A percentile compares a stretch with the other conserved stretches of the same genome.
Conservation (phyloP, 306 rosid genomes). For the Notholithocarpus densiflorus region DNA sequence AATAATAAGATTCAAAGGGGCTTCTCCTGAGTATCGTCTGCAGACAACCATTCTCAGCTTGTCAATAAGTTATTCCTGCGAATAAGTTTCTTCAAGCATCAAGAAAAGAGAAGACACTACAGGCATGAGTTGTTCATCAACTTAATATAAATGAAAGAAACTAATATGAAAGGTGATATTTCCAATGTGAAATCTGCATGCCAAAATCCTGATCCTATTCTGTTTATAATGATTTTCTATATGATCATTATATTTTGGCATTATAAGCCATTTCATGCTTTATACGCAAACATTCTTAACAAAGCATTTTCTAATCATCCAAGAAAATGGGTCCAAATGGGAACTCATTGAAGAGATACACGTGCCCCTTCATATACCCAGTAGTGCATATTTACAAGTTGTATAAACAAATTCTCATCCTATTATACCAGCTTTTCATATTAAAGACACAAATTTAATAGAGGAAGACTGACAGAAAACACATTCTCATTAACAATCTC, state of each 20-base stretch:
- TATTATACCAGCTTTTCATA: background rate
- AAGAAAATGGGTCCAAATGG: conserved; percentile 1
- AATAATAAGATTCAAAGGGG: conserved; percentile 78
- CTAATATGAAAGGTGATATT: background rate
- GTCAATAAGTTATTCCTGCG: conserved; percentile 38
- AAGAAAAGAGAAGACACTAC: conserved; percentile 30
- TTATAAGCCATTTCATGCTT: conserved; percentile 2
- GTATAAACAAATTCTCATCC: background rate
- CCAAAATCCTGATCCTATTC: background rate
- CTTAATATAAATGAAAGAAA: conserved; percentile 4
- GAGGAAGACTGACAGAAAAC: conserved; percentile 3
- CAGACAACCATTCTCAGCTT: conserved; percentile 61
- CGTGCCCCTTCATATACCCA: background rate
- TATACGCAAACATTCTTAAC: background rate
- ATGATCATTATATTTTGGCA: conserved; percentile 7
- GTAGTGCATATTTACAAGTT: background rate
- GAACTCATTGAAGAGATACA: background rate
- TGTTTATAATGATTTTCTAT: background rate
- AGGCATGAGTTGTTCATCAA: conserved; percentile 6
- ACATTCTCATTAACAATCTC: conserved; percentile 20
- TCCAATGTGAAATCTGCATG: conserved; percentile 2
- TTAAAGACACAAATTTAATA: conserved; percentile 7
- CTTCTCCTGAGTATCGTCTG: conserved; percentile 72
- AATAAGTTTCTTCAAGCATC: conserved; percentile 42
- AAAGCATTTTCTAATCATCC: conserved; percentile 4